Evolutionary conservation across 1,284 basidiomycete species (phyloP).

Genomic region (Cystobasidium slooffiae): DNA sequence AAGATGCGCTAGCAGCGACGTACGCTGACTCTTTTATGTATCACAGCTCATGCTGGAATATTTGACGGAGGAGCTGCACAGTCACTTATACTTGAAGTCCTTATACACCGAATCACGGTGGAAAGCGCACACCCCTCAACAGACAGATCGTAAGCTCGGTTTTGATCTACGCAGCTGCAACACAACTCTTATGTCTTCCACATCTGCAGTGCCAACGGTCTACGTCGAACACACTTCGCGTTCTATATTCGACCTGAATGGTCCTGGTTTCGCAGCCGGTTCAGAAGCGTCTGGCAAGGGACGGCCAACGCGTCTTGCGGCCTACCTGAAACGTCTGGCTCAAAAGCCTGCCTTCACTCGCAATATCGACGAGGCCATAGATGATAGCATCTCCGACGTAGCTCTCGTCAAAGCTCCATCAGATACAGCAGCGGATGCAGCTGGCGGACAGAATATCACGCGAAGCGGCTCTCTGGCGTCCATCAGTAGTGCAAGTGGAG

Average conservation of each 20-base stretch:
- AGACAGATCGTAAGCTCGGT: slow-evolving; percentile 68
- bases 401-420: not conserved
- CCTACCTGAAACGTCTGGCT: slow-evolving; percentile 72
- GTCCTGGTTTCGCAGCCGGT: slow-evolving; percentile 63
- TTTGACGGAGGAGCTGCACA: slow-evolving; percentile 92
- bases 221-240: slow-evolving; percentile 14
- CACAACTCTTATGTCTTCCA: not conserved
- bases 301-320: slow-evolving; percentile 51
- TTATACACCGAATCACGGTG: slow-evolving; percentile 95
- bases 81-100: slow-evolving; percentile 95
- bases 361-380: slow-evolving; percentile 65
- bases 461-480: slow-evolving; percentile 19
- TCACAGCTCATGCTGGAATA: slow-evolving; percentile 83
- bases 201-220: slow-evolving; percentile 5
- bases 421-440: slow-evolving; percentile 1
- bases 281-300: slow-evolving; percentile 59
- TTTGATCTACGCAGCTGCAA: not conserved
- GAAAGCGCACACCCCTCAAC: slow-evolving; percentile 80
- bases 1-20: not conserved
- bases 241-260: slow-evolving; percentile 56
- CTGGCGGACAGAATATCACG: not conserved
- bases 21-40: not conserved
- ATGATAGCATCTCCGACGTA: slow-evolving; percentile 10
- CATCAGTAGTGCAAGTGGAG: not conserved
- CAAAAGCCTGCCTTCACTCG: slow-evolving; percentile 76